A percentile compares a stretch with the other conserved stretches of the same genome.
Conservation (phyloP, 225 moss, liverwort and hornwort species). For the Pseudoscleropodium purum region DNA sequence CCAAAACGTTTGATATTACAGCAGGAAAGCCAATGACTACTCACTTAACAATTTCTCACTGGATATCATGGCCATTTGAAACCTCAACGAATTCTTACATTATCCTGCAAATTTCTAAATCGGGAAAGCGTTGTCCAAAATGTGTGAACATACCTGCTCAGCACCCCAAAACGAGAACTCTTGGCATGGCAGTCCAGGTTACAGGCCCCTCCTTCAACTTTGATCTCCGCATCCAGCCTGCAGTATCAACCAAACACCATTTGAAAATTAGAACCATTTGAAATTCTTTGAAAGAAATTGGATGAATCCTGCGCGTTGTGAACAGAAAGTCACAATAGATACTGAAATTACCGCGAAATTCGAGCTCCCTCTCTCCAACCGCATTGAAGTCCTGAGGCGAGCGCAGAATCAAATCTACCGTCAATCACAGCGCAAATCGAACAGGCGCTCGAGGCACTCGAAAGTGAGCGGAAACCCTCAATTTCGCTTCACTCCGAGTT, state of each 20-base stretch:
- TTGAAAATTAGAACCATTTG: neutral
- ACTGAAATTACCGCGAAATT: slow-evolving; percentile 46
- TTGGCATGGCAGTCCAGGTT: neutral
- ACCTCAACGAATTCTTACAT: neutral
- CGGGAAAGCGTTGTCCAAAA: neutral
- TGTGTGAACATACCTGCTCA: neutral
- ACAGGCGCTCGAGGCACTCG: neutral
- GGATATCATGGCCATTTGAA: neutral
- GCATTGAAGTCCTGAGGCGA: slow-evolving; percentile 80
- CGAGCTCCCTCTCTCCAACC: slow-evolving; percentile 80
- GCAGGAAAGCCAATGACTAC: neutral
- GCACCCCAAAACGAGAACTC: neutral
- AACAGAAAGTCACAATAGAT: neutral
- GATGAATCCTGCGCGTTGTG: neutral
- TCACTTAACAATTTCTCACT: neutral
- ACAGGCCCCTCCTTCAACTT: neutral
- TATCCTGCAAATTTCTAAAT: neutral
- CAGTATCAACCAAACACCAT: neutral
- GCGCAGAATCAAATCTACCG: slow-evolving; percentile 73
- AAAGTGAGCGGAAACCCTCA: neutral
- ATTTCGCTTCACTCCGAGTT: neutral
- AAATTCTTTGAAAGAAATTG: neutral
- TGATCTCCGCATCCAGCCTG: neutral
- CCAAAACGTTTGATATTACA: neutral
- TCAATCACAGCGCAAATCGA: slow-evolving; percentile 76